Evolutionary conservation across 2,329 filamentous ascomycete genomes (phyloP).

Genomic region (Seiridium unicorne): DNA sequence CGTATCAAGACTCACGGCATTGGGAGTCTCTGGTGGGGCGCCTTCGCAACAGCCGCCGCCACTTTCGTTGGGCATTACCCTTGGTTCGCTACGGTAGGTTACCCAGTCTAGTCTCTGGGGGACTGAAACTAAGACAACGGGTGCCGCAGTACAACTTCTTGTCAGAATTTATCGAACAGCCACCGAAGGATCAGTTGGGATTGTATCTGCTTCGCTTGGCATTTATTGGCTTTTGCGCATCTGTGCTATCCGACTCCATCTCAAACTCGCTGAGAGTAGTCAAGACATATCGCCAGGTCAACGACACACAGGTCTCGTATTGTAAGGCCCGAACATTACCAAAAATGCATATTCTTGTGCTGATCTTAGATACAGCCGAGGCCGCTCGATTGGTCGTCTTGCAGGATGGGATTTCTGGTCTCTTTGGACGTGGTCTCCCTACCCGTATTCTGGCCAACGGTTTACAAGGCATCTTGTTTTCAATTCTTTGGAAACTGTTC

Average conservation of each 20-base stretch:
- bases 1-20: constrained; percentile 42
- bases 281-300: constrained; percentile 49
- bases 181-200: constrained; percentile 35
- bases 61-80: constrained; percentile 49
- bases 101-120: neutral
- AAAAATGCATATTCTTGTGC: neutral
- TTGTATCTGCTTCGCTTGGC: constrained; percentile 43
- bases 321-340: constrained; percentile 22
- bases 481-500: constrained; percentile 48
- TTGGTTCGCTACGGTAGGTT: constrained; percentile 45
- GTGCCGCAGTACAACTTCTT: constrained; percentile 40
- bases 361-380: constrained; percentile 29
- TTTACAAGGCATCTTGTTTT: constrained; percentile 44
- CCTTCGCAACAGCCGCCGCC: constrained; percentile 44
- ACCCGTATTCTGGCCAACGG: constrained; percentile 48
- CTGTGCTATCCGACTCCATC: constrained; percentile 42
- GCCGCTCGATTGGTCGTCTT: constrained; percentile 38
- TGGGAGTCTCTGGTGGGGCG: constrained; percentile 48
- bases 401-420: constrained; percentile 38
- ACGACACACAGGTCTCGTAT: constrained; percentile 45
- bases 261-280: constrained; percentile 47
- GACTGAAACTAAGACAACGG: too few relatives aligned
- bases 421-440: constrained; percentile 43
- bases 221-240: constrained; percentile 42
- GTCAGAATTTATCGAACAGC: constrained; percentile 35